These are phyloP conservation scores for Chrysopogon serrulatus DNA, from an alignment of 176 grass and related monocot species.

Conservation along the genomic window DNA sequence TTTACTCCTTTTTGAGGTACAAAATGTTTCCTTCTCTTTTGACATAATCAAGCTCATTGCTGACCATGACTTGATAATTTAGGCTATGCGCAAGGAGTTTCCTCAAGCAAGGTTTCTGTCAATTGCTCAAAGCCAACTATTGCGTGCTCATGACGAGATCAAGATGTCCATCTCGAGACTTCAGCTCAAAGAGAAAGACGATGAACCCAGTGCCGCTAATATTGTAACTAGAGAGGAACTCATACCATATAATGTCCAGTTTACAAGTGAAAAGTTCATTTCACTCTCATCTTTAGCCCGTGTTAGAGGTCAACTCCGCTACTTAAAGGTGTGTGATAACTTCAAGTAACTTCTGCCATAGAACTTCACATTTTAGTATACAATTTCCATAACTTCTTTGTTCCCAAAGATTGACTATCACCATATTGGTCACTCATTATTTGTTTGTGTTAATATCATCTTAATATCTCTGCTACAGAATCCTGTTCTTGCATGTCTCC, in stretches of 20 bases:
- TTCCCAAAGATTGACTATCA: conserved; percentile 1
- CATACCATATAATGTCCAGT: conserved; percentile 68
- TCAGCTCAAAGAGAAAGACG: conserved; percentile 68
- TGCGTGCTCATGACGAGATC: conserved; percentile 88
- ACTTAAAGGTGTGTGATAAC: conserved; percentile 65
- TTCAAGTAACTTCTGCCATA: background rate
- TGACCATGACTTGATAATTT: conserved; percentile 29
- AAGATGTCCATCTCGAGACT: conserved; percentile 89
- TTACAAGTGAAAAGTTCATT: conserved; percentile 81
- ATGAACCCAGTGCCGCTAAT: conserved; percentile 61
- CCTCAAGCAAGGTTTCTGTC: conserved; percentile 81
- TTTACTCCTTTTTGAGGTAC: conserved; percentile 90
- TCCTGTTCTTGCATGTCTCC: background rate
- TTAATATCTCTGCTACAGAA: background rate
- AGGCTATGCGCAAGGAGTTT: conserved; percentile 97
- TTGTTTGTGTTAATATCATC: conserved; percentile 13
- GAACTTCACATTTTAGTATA: conserved; percentile 18
- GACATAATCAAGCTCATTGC: background rate
- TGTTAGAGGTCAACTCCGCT: conserved; percentile 85
- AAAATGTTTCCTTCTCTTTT: conserved; percentile 14
- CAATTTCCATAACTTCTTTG: background rate
- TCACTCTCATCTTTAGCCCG: conserved; percentile 65
- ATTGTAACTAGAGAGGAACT: conserved; percentile 80
- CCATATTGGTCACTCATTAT: background rate
- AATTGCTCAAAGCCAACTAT: conserved; percentile 69